Evolutionary conservation across 2,329 filamentous ascomycete species (phyloP).

Genomic region (Alternaria triticimaculans): DNA sequence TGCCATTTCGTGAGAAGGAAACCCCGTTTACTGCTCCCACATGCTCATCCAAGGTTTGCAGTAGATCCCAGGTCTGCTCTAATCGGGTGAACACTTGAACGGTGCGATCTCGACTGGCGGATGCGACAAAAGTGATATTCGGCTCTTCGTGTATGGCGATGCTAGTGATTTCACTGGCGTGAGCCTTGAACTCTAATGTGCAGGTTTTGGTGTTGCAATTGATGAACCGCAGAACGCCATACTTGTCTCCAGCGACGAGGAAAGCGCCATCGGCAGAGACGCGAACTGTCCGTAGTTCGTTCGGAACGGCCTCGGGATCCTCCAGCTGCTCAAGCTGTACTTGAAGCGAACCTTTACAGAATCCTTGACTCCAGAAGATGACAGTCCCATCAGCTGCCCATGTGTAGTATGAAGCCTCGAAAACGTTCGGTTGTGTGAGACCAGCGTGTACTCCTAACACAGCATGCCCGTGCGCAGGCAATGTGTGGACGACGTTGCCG

Average conservation of each 20-base stretch:
- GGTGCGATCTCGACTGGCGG: constrained; percentile 81
- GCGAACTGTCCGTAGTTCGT: constrained; percentile 65
- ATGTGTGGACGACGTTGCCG: constrained; percentile 47
- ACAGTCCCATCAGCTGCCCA: constrained; percentile 85
- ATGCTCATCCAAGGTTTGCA: constrained; percentile 93
- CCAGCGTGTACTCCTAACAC: constrained; percentile 72
- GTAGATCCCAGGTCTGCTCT: constrained; percentile 70
- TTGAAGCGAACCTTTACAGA: constrained; percentile 67
- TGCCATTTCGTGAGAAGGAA: constrained; percentile 74
- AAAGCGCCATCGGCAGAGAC: constrained; percentile 68
- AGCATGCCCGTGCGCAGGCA: constrained; percentile 64
- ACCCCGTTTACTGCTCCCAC: constrained; percentile 82
- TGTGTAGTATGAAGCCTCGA: constrained; percentile 79
- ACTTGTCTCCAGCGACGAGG: constrained; percentile 83
- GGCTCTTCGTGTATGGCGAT: constrained; percentile 75
- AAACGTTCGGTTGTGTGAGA: constrained; percentile 65
- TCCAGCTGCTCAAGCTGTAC: constrained; percentile 72
- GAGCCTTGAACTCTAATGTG: constrained; percentile 79
- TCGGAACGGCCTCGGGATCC: constrained; percentile 55
- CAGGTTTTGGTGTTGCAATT: constrained; percentile 68
- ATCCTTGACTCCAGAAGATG: constrained; percentile 83
- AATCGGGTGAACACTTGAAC: constrained; percentile 81
- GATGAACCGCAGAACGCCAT: constrained; percentile 78
- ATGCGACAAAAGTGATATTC: constrained; percentile 73
- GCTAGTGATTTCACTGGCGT: constrained; percentile 83